These are phyloP conservation scores for Rutidosis leptorrhynchoides DNA, from an alignment of 129 eudicot species.

Conservation along the genomic window DNA sequence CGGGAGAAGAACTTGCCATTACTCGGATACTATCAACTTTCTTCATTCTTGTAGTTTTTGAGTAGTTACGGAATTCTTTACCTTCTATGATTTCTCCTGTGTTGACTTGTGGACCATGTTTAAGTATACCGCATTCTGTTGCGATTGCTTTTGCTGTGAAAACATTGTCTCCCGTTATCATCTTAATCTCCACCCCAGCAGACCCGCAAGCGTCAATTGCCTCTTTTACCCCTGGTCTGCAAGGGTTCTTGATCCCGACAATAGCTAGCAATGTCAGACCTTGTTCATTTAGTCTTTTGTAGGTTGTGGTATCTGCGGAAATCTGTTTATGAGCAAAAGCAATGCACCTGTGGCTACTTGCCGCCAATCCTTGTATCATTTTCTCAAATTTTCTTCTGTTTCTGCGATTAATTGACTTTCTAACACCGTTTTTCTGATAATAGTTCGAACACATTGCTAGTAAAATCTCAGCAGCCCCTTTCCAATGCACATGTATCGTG, in stretches of 20 bases:
- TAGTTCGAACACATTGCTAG: constrained; percentile 35
- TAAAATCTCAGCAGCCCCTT: constrained; percentile 59
- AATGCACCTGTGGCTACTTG: constrained; percentile 7
- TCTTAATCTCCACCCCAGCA: constrained; percentile 50
- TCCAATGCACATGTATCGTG: constrained; percentile 46
- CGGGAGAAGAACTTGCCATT: constrained; percentile 63
- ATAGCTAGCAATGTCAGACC: constrained; percentile 31
- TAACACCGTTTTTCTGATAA: neutral
- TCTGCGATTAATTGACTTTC: neutral
- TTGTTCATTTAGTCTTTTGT: constrained; percentile 17
- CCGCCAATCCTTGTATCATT: neutral
- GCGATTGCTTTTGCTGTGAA: constrained; percentile 66
- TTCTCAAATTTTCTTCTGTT: neutral
- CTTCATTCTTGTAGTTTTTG: constrained; percentile 39
- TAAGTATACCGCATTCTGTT: constrained; percentile 50
- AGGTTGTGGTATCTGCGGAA: neutral
- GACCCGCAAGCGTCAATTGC: constrained; percentile 44
- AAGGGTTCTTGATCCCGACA: constrained; percentile 46
- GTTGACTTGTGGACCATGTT: constrained; percentile 12
- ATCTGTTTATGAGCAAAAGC: constrained; percentile 16
- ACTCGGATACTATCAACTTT: constrained; percentile 44
- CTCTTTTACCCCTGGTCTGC: constrained; percentile 44
- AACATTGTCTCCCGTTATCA: constrained; percentile 61
- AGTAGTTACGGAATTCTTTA: constrained; percentile 41
- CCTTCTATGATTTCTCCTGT: constrained; percentile 51